Conservation (phyloP, 2,329 filamentous ascomycete genomes). For the Aspergillus japonicus region DNA sequence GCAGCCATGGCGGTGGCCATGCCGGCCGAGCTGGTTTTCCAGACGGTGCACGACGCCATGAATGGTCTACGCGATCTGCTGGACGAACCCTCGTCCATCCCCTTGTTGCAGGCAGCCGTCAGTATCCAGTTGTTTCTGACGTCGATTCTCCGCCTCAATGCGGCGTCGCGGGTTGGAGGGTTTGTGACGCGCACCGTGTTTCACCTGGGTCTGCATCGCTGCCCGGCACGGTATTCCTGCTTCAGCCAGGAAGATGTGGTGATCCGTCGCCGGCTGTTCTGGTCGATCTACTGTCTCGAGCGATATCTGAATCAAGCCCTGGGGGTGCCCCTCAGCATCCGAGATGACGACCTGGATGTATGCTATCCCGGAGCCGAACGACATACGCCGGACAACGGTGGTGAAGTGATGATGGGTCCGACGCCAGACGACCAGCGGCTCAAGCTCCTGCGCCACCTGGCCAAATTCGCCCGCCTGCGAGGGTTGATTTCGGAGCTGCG, state of each 20-base stretch:
- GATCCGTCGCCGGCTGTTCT: constrained; percentile 55
- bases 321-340: constrained; percentile 55
- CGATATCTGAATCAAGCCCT: constrained; percentile 57
- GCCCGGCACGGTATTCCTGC: constrained; percentile 53
- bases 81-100: constrained; percentile 49
- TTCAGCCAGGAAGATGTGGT: constrained; percentile 50
- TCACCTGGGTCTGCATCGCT: constrained; percentile 60
- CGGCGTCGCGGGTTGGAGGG: constrained; percentile 57
- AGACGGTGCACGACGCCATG: constrained; percentile 51
- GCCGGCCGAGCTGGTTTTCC: constrained; percentile 49
- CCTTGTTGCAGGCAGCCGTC: constrained; percentile 52
- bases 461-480: constrained; percentile 51
- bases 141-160: constrained; percentile 57
- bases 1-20: constrained; percentile 29
- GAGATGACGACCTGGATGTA: constrained; percentile 59
- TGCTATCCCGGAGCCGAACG: constrained; percentile 54
- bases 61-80: constrained; percentile 50
- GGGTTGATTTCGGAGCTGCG: constrained; percentile 54
- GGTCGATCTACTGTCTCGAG: constrained; percentile 58
- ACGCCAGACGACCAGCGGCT: constrained; percentile 26
- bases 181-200: constrained; percentile 56
- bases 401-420: background rate
- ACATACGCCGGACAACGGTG: constrained; percentile 30
- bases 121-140: constrained; percentile 56
- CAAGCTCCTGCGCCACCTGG: constrained; percentile 41